Evolutionary conservation across 1,284 basidiomycete genomes (phyloP), one percentile per base, ranked within the genome.

Genomic region (Puccinia polysora): DNA sequence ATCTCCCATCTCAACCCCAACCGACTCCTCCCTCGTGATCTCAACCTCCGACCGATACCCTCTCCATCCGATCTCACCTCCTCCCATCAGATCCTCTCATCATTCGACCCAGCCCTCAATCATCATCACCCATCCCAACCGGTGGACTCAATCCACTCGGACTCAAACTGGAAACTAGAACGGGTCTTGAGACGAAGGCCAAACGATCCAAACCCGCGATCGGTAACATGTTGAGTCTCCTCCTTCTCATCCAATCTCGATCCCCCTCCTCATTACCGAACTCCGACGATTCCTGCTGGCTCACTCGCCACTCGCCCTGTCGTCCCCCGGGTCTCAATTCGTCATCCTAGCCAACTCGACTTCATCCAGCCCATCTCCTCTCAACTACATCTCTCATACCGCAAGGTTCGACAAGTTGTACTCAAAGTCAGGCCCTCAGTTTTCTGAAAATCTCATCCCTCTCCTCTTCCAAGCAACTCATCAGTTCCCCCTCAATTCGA

Each of bases 401-500:
- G 58, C 56, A 52, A 49, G 68, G 32, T 62, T 70, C 25, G 43
- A 20, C 12, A 70, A 70, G 40, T 25, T 70, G 18, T 49, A 70
- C 58, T 52, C 68, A 18, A 70, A 70, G 58, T 59, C 58, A 36
- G 68, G 49, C 20, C n/a, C 25, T n/a, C 55, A 59, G 20, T 60
- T 62, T 32, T 52, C 68, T n/a, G 55, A 58, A 32, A 58, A 70
- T 20, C 32, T 53, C 4, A 70, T 40, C n/a, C 68, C 68, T 1
- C 45, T 70, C 43, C 53, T 70, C 20, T 70, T 70, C 36, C 23
- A 70, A 43, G 28, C 52, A 20, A 70, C 68, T 28, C 8, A 62
- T 12, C 20, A 3, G 20, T 40, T 62, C 18, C 30, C 45, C 7
- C 8, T 23, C 12, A 23, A 50, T 38, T 47, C 56, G n/a, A 70